A percentile compares a stretch with the other conserved stretches of the same genome.
Conservation (phyloP, 2,329 filamentous ascomycete species). For the Penicillium sp. region DNA sequence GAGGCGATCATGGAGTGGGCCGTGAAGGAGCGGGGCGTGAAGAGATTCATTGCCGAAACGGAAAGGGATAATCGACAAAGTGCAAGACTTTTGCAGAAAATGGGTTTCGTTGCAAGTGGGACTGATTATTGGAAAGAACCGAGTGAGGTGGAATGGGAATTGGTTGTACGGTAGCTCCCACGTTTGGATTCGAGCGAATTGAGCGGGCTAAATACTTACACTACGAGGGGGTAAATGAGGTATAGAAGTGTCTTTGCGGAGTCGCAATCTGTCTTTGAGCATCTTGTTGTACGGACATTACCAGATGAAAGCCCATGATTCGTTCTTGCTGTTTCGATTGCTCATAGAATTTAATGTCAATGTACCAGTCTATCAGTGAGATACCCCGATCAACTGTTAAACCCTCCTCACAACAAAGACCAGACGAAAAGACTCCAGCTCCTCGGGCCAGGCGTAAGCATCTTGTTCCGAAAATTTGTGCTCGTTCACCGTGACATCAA, state of each 20-base stretch:
- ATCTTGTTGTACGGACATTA: too few relatives aligned
- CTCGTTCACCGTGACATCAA: background rate
- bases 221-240: too few relatives aligned
- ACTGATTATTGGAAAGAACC: constrained; percentile 26
- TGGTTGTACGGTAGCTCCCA: background rate
- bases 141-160: constrained; percentile 20
- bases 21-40: constrained; percentile 18
- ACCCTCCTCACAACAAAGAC: background rate
- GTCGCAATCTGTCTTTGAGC: too few relatives aligned
- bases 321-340: too few relatives aligned
- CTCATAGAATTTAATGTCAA: too few relatives aligned
- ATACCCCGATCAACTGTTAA: constrained; percentile 36
- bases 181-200: constrained; percentile 1
- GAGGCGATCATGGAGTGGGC: constrained; percentile 25
- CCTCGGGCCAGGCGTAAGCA: background rate
- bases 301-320: too few relatives aligned
- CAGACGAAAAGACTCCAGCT: background rate
- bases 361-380: too few relatives aligned
- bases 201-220: too few relatives aligned
- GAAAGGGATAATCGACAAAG: constrained; percentile 24
- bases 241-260: too few relatives aligned
- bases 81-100: constrained; percentile 21
- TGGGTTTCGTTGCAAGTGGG: constrained; percentile 21
- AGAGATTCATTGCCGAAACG: constrained; percentile 26
- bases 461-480: background rate